These are phyloP conservation scores for Rehmannia glutinosa DNA, from an alignment of 257 asterid genomes.

Conservation along the genomic window DNA sequence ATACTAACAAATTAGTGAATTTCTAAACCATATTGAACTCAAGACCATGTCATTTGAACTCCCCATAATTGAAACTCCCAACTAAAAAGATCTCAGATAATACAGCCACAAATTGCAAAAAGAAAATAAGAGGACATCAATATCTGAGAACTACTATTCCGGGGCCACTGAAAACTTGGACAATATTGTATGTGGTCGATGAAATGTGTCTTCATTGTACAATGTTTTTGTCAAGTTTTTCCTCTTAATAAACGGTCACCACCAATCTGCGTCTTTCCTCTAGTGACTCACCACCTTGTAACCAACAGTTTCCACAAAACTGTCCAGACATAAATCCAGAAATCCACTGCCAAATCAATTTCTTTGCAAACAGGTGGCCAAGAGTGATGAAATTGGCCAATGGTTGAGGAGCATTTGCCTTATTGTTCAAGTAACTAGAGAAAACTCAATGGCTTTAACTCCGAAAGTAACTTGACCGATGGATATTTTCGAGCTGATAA, in stretches of 20 bases:
- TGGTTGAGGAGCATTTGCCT: conserved; percentile 9
- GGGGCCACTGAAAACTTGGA: background rate
- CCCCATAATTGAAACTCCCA: no score
- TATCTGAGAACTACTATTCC: background rate
- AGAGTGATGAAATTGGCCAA: no score
- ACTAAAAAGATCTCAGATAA: background rate
- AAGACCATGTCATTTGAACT: no score
- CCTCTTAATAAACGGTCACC: no score
- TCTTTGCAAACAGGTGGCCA: no score
- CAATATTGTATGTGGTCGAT: no score
- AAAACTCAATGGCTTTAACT: no score
- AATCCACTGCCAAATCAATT: no score
- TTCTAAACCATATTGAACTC: no score
- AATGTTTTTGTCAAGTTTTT: no score
- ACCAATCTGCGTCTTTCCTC: background rate
- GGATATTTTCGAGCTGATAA: background rate
- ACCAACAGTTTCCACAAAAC: no score
- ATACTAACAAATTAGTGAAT: no score
- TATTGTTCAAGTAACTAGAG: conserved; percentile 19
- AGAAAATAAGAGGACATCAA: background rate
- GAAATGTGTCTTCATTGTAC: background rate
- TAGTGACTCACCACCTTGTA: background rate
- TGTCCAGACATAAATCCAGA: background rate
- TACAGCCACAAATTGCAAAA: background rate
- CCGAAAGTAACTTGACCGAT: conserved; percentile 1